Evolutionary conservation across 2,329 filamentous ascomycete species (phyloP).

Genomic region (Sordariomycetes sp.): DNA sequence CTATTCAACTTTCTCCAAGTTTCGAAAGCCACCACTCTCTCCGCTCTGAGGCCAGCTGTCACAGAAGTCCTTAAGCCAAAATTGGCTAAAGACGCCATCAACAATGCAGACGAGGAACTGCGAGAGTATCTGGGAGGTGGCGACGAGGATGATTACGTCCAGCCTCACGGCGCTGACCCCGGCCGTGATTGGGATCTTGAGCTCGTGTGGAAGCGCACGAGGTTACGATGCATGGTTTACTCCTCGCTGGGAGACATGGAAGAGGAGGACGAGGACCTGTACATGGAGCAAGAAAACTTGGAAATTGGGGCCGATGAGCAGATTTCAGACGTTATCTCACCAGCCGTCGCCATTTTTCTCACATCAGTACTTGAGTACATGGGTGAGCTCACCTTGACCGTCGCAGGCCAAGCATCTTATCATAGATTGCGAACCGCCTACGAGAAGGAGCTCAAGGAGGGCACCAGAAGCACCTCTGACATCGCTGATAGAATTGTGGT

Average conservation of each 20-base stretch:
- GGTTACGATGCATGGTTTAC: slow-evolving; percentile 95
- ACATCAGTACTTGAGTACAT: slow-evolving; percentile 92
- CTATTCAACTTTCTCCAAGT: slow-evolving; percentile 82
- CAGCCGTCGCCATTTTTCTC: slow-evolving; percentile 88
- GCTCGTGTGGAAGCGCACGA: slow-evolving; percentile 85
- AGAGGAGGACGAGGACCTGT: slow-evolving; percentile 90
- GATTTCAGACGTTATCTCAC: slow-evolving; percentile 65
- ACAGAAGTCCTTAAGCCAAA: slow-evolving; percentile 82
- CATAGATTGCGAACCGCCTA: slow-evolving; percentile 52
- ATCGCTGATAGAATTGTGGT: slow-evolving; percentile 64
- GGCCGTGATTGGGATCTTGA: slow-evolving; percentile 76
- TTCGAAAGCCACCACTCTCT: slow-evolving; percentile 69
- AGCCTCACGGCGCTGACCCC: slow-evolving; percentile 38
- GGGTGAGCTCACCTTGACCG: slow-evolving; percentile 81
- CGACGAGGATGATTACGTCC: slow-evolving; percentile 62
- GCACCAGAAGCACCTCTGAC: slow-evolving; percentile 33
- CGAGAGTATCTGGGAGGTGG: slow-evolving; percentile 76
- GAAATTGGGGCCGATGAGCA: slow-evolving; percentile 47
- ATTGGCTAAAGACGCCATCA: slow-evolving; percentile 75
- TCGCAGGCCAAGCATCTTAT: slow-evolving; percentile 77
- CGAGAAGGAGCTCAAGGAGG: slow-evolving; percentile 49
- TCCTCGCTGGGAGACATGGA: slow-evolving; percentile 94
- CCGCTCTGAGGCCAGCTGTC: slow-evolving; percentile 70
- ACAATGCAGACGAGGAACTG: slow-evolving; percentile 77
- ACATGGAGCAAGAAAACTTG: slow-evolving; percentile 72